Base-by-base conservation (phyloP, 371 early-diverging fungal genomes). In the Cokeromyces recurvatus region DNA sequence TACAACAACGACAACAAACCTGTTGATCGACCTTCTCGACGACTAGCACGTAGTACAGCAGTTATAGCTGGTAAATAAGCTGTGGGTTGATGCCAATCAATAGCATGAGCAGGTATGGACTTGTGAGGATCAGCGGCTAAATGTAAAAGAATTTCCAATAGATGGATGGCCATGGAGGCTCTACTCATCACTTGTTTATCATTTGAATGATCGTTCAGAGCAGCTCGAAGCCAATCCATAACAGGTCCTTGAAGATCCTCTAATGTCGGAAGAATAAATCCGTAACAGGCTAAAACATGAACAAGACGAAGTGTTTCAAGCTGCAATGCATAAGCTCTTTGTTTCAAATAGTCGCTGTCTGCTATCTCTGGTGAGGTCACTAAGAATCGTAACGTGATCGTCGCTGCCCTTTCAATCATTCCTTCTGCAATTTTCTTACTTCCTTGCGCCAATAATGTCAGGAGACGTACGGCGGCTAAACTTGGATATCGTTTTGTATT, bases 21-120 rank as follows among this genome's bases (percentile, higher is more conserved):
- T n/a, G 46, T 0, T 44, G 2, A n/a, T 8, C 49, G 39, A 14
- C 46, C 29, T 8, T 62, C 11, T 22, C 27, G 14, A 29, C 39
- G 36, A 20, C 20, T 43, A 6, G 48, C 27, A 16, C 62, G 52
- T 11, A 61, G 23, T 2, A 65, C 43, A 1, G 68, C 65, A 9
- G 49, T 47, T 11, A 68, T 46, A 2, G 64, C 57, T 17, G 68
- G 68, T 15, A 71, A 25, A 38, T 73, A 78, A 2, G 78, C 70
- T 0, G 64, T 65, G 0, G 77, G 70, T 41, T 81, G 79, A 39
- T 74, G 74, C 82, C 82, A 81, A 19, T 67, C 73, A 20, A 81
- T 71, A 1, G 74, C 74, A 49, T 78, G 79, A 31, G 69, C 71
- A 16, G 82, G 82, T 2, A 57, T 55, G 0, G 77, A 76, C 22